Evolutionary conservation across 805 yeast species (phyloP).

Genomic region (Suhomyces kilbournensis): DNA sequence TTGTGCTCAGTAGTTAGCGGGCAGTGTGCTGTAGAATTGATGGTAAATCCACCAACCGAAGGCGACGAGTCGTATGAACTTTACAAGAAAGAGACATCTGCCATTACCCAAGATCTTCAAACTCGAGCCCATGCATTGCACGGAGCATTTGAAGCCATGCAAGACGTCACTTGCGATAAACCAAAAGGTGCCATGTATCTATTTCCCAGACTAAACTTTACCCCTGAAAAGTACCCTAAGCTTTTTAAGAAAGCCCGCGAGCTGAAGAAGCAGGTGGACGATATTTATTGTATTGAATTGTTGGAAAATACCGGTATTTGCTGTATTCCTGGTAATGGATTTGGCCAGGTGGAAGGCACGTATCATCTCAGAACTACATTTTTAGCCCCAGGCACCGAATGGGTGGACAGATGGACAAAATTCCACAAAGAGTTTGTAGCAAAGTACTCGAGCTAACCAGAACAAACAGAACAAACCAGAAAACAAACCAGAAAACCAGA

Average conservation of each 20-base stretch:
- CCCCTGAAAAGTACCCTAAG: slow-evolving; percentile 42
- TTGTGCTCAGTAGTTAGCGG: slow-evolving; percentile 95
- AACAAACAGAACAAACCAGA: neutral
- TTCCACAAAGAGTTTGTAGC: slow-evolving; percentile 76
- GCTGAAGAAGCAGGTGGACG: slow-evolving; percentile 67
- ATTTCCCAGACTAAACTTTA: slow-evolving; percentile 75
- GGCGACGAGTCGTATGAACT: slow-evolving; percentile 74
- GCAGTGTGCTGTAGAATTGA: slow-evolving; percentile 87
- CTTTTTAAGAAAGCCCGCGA: slow-evolving; percentile 62
- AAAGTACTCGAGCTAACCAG: slow-evolving; percentile 41
- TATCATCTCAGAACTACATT: slow-evolving; percentile 95
- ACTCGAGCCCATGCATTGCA: slow-evolving; percentile 63
- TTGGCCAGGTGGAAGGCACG: slow-evolving; percentile 88
- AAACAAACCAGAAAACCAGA: neutral
- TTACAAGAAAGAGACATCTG: slow-evolving; percentile 59
- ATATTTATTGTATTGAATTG: slow-evolving; percentile 80
- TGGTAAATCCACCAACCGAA: slow-evolving; percentile 84
- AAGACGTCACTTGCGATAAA: slow-evolving; percentile 78
- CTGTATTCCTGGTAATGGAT: slow-evolving; percentile 96
- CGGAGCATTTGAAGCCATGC: slow-evolving; percentile 70
- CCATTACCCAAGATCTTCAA: slow-evolving; percentile 61
- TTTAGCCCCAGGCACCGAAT: slow-evolving; percentile 90
- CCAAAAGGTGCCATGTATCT: slow-evolving; percentile 99
- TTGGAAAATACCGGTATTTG: slow-evolving; percentile 91
- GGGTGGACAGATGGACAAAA: slow-evolving; percentile 73